Percentiles rank a stretch among this genome's conserved stretches.
Evolutionary conservation across 2,329 filamentous ascomycete genomes (phyloP).

Genomic region (Exophiala bonariae): DNA sequence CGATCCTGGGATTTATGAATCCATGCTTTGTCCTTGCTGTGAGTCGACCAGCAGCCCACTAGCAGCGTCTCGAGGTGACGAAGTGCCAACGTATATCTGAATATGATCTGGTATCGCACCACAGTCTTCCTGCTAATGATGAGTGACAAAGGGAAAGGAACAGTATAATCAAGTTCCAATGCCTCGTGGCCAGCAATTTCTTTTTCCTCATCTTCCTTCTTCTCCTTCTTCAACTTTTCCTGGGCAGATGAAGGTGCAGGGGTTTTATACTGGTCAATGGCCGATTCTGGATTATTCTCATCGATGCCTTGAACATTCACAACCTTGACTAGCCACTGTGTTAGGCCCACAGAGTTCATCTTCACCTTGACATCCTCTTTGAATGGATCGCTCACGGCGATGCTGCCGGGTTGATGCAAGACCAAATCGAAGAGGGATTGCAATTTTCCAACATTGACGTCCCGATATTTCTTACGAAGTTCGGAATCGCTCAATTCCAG

Average conservation of each 20-base stretch:
- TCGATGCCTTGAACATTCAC: constrained; percentile 96
- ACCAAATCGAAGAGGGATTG: constrained; percentile 96
- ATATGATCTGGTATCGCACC: constrained; percentile 94
- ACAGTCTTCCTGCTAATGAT: constrained; percentile 96
- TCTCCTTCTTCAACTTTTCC: constrained; percentile 60
- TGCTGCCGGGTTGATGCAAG: constrained; percentile 90
- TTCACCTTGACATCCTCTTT: constrained; percentile 98
- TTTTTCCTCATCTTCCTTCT: constrained; percentile 83
- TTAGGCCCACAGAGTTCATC: constrained; percentile 92
- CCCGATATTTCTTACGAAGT: constrained; percentile 82
- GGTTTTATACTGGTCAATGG: constrained; percentile 70
- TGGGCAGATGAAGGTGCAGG: constrained; percentile 52
- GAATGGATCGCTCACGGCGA: constrained; percentile 91
- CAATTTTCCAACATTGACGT: constrained; percentile 87
- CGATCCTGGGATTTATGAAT: constrained; percentile 72
- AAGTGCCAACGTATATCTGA: constrained; percentile 87
- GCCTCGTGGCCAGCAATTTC: constrained; percentile 89
- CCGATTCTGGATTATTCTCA: constrained; percentile 66
- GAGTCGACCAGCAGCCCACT: constrained; percentile 84
- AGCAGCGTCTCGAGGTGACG: constrained; percentile 87
- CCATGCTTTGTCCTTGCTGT: constrained; percentile 80
- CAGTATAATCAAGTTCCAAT: constrained; percentile 87
- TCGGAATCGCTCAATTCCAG: constrained; percentile 88
- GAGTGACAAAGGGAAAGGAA: constrained; percentile 92
- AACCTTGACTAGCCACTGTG: constrained; percentile 91